A percentile compares a stretch with the other conserved stretches of the same genome.
These are phyloP conservation scores for Blastocystis sp. DNA, from an alignment of 352 stramenopile genomes.

Conservation along the genomic window DNA sequence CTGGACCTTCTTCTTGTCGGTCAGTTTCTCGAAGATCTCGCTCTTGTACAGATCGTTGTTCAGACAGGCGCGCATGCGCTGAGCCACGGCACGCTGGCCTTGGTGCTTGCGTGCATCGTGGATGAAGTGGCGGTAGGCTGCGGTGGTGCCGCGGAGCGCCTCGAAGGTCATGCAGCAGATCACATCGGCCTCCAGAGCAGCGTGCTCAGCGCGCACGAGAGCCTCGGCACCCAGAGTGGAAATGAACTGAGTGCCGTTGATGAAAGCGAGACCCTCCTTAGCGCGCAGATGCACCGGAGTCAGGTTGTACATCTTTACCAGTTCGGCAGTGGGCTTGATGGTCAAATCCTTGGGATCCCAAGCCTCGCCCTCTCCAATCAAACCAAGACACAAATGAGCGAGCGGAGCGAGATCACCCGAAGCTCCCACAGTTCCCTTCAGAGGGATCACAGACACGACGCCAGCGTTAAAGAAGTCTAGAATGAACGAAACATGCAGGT, in stretches of 20 bases:
- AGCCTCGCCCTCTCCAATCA: constrained; percentile 80
- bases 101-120: constrained; percentile 76
- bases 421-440: constrained; percentile 78
- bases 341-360: constrained; percentile 68
- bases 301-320: constrained; percentile 67
- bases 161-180: constrained; percentile 76
- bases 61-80: constrained; percentile 75
- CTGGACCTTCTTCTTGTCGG: constrained; percentile 79
- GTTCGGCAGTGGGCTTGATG: constrained; percentile 65
- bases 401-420: constrained; percentile 79
- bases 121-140: constrained; percentile 79
- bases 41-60: constrained; percentile 69
- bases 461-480: constrained; percentile 77
- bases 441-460: constrained; percentile 76
- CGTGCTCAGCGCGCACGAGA: constrained; percentile 74
- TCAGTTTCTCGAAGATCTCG: constrained; percentile 79
- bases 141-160: constrained; percentile 78
- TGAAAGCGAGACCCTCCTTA: constrained; percentile 82
- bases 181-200: constrained; percentile 74
- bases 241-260: constrained; percentile 83
- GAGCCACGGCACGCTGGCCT: constrained; percentile 74
- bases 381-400: constrained; percentile 76
- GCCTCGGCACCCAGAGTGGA: constrained; percentile 76
- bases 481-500: background rate
- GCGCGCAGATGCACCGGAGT: constrained; percentile 72